These are phyloP conservation scores for Aurinia saxatilis DNA, from an alignment of 345 rosid genomes.

Conservation along the genomic window DNA sequence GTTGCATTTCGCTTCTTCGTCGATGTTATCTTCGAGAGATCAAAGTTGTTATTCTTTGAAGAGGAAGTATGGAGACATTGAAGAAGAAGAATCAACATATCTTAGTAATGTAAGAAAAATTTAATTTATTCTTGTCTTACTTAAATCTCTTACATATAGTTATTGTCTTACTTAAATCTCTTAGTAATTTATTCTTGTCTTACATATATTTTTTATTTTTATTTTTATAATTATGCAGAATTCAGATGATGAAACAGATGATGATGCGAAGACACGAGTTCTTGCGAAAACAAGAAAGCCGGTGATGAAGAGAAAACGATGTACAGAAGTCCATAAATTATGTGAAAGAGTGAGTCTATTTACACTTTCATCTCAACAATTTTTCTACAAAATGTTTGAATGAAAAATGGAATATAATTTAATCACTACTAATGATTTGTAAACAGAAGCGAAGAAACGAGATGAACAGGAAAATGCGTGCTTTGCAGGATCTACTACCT, in stretches of 20 bases:
- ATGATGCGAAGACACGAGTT: constrained; percentile 21
- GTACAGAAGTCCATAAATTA: constrained; percentile 30
- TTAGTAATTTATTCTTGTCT: background rate
- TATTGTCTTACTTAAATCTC: no score
- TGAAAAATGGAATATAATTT: background rate
- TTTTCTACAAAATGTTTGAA: background rate
- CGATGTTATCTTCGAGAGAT: constrained; percentile 14
- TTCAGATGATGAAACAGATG: constrained; percentile 18
- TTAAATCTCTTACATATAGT: no score
- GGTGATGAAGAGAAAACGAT: constrained; percentile 28
- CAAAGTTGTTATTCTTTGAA: background rate
- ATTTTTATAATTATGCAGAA: constrained; percentile 2
- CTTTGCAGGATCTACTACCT: constrained; percentile 60
- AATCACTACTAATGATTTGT: background rate
- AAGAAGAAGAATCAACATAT: constrained; percentile 22
- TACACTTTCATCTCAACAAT: background rate
- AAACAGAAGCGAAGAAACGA: constrained; percentile 55
- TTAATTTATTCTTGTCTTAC: background rate
- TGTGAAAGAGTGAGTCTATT: constrained; percentile 21
- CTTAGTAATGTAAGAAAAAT: constrained; percentile 15
- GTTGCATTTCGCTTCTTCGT: constrained; percentile 18
- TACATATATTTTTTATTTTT: background rate
- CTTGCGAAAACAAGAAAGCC: constrained; percentile 16
- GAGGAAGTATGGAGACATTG: constrained; percentile 14
- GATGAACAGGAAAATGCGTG: constrained; percentile 63